Evolutionary conservation across 139 green algal genomes (phyloP).

Genomic region (Chara braunii): DNA sequence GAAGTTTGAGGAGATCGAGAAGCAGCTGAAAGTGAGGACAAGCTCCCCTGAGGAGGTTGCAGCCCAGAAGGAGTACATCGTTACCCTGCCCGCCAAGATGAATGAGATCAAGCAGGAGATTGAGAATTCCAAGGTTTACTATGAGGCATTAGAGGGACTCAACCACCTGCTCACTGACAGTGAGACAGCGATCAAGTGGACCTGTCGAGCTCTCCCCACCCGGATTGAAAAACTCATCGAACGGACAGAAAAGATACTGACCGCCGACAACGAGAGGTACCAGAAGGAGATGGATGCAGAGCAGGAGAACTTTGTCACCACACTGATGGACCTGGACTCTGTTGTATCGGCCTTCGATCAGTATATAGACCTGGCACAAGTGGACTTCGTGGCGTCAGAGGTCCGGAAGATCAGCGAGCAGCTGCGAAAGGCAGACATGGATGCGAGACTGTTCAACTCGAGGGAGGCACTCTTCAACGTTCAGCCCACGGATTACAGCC

Average conservation of each 20-base stretch:
- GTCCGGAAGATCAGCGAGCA: conserved; percentile 24
- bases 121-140: conserved; percentile 49
- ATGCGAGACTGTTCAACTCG: conserved; percentile 53
- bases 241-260: not conserved
- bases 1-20: conserved; percentile 59
- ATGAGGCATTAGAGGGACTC: conserved; percentile 49
- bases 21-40: conserved; percentile 49
- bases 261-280: conserved; percentile 40
- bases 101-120: conserved; percentile 52
- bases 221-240: conserved; percentile 8
- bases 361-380: conserved; percentile 51
- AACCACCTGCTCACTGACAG: conserved; percentile 17
- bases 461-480: conserved; percentile 60
- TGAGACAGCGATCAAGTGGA: conserved; percentile 18
- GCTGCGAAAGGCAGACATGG: conserved; percentile 51
- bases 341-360: conserved; percentile 37
- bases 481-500: conserved; percentile 55
- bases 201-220: not conserved
- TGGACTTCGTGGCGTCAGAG: conserved; percentile 46
- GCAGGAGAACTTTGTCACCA: conserved; percentile 56
- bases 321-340: conserved; percentile 21
- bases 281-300: conserved; percentile 55
- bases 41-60: conserved; percentile 65
- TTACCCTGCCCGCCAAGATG: conserved; percentile 52
- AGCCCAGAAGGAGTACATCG: conserved; percentile 56